Percentiles rank a stretch among this genome's conserved stretches.
These are phyloP conservation scores for Brassica carinata DNA, from an alignment of 345 rosid species.

Conservation along the genomic window DNA sequence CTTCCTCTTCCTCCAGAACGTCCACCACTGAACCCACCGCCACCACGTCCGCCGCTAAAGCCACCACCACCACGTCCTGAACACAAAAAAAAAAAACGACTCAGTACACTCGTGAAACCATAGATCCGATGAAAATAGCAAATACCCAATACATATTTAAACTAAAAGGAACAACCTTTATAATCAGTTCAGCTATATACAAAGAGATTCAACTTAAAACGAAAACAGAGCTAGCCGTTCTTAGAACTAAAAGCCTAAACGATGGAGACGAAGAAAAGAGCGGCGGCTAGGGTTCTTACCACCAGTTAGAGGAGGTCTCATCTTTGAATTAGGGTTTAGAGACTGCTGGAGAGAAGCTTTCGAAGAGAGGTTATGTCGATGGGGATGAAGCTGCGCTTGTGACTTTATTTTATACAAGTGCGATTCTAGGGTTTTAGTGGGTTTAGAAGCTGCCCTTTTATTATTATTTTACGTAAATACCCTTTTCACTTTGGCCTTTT, in stretches of 20 bases:
- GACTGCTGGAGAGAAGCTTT: not conserved
- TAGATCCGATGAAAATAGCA: not conserved
- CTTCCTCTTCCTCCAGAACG: constrained; percentile 49
- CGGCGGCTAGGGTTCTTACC: constrained; percentile 42
- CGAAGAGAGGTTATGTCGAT: not conserved
- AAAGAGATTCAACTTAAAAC: not conserved
- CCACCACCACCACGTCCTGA: constrained; percentile 41
- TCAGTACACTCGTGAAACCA: not conserved
- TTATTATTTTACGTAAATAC: constrained; percentile 3
- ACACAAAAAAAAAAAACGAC: not conserved
- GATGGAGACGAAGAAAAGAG: not conserved
- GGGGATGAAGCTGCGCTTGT: constrained; percentile 13
- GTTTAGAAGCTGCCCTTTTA: constrained; percentile 14
- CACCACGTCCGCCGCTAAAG: constrained; percentile 33
- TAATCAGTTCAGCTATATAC: constrained; percentile 8
- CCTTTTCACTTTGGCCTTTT: not conserved
- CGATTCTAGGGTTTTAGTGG: constrained; percentile 39
- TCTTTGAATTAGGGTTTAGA: constrained; percentile 1
- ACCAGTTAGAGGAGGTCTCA: constrained; percentile 44
- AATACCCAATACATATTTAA: not conserved
- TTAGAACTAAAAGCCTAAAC: not conserved
- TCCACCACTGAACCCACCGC: constrained; percentile 53
- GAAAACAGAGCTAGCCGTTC: not conserved
- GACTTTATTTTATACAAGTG: constrained; percentile 26
- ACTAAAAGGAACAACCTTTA: not conserved